Conservation (phyloP, 176 grass and related monocot genomes). For the Carex scoparia region DNA sequence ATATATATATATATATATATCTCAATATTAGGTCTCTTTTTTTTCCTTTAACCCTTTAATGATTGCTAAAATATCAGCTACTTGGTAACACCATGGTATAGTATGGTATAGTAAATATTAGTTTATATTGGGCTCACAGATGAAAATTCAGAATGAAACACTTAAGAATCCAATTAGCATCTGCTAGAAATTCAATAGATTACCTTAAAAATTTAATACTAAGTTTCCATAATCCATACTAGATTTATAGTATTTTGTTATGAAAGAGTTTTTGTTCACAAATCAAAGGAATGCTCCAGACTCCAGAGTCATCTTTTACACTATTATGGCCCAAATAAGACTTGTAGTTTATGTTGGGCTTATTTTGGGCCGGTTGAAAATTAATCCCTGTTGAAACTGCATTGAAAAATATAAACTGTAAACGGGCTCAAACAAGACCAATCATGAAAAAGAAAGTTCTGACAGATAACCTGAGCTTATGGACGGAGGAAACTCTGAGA, state of each 20-base stretch:
- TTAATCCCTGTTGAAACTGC: neutral
- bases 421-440: neutral
- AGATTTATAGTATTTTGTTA: neutral
- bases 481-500: neutral
- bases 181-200: neutral
- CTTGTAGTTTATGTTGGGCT: neutral
- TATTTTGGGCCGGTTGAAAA: neutral
- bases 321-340: neutral
- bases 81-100: no score
- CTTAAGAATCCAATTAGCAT: no score
- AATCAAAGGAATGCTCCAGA: neutral
- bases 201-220: neutral
- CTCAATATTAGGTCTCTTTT: neutral
- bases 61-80: neutral
- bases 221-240: neutral
- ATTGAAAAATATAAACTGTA: neutral
- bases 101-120: no score
- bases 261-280: neutral
- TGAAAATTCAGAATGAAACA: no score
- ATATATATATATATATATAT: neutral
- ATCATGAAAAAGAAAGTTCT: neutral
- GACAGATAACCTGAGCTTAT: neutral
- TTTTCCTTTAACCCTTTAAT: neutral
- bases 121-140: no score
- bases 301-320: neutral